Percentiles rank a stretch among this genome's conserved stretches.
These are phyloP conservation scores for Cadophora sp. DNA, from an alignment of 2,329 filamentous ascomycete genomes.

Conservation along the genomic window DNA sequence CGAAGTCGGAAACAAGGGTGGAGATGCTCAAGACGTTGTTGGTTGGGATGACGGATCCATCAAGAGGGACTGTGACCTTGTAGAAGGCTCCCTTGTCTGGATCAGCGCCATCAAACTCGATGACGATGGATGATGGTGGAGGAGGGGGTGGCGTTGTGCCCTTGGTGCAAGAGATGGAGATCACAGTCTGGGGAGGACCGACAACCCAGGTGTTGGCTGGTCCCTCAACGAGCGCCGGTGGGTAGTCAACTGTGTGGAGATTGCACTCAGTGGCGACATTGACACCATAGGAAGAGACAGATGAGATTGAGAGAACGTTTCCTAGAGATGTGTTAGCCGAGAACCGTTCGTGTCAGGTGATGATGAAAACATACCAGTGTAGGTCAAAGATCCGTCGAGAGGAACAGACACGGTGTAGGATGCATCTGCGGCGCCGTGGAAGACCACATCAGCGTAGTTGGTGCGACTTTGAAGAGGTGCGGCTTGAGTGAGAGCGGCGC, in stretches of 20 bases:
- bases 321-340: conserved; percentile 26
- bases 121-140: conserved; percentile 27
- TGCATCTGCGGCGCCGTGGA: conserved; percentile 39
- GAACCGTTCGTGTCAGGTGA: not conserved
- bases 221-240: conserved; percentile 36
- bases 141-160: conserved; percentile 5
- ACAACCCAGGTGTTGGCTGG: conserved; percentile 35
- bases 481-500: conserved; percentile 30
- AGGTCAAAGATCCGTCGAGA: conserved; percentile 28
- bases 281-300: conserved; percentile 28
- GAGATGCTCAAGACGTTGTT: conserved; percentile 40
- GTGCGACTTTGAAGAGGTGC: conserved; percentile 25
- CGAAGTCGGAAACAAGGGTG: conserved; percentile 32
- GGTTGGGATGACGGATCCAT: conserved; percentile 31
- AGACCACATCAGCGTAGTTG: conserved; percentile 24
- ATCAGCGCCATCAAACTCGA: conserved; percentile 38
- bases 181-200: conserved; percentile 39
- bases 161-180: conserved; percentile 32
- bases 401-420: conserved; percentile 34
- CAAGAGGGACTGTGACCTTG: conserved; percentile 34
- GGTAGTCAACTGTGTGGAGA: conserved; percentile 37
- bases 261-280: conserved; percentile 33
- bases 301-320: conserved; percentile 39
- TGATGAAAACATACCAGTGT: conserved; percentile 26
- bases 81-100: conserved; percentile 36